These are phyloP conservation scores for Colletotrichum simmondsii DNA, from an alignment of 2,329 filamentous ascomycete species.

Conservation along the genomic window DNA sequence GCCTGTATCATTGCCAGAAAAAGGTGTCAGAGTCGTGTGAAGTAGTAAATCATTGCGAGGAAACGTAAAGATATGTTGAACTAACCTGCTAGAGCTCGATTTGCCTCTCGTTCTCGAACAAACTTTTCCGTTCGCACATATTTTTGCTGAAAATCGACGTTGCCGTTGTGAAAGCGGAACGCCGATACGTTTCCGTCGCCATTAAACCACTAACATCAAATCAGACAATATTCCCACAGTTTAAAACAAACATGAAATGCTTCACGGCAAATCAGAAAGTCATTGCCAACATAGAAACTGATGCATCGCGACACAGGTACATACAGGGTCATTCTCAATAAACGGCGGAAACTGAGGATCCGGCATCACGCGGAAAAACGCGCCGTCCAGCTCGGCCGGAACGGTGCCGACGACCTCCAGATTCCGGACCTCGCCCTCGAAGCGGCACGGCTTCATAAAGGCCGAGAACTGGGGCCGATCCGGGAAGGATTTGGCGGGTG, in stretches of 20 bases:
- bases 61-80: no score
- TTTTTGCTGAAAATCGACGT: constrained; percentile 46
- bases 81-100: constrained; percentile 37
- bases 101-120: constrained; percentile 47
- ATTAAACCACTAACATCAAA: constrained; percentile 45
- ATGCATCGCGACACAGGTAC: not conserved
- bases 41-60: no score
- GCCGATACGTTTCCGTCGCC: constrained; percentile 53
- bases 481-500: constrained; percentile 12
- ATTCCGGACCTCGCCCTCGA: constrained; percentile 33
- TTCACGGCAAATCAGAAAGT: no score
- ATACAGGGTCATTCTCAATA: constrained; percentile 20
- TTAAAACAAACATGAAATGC: not conserved
- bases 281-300: no score
- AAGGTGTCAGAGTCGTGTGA: constrained; percentile 36
- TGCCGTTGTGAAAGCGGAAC: constrained; percentile 46
- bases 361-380: constrained; percentile 49
- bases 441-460: constrained; percentile 32
- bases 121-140: constrained; percentile 55
- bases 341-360: constrained; percentile 50
- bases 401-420: constrained; percentile 37
- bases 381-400: constrained; percentile 38
- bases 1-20: constrained; percentile 40
- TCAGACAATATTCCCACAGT: not conserved
- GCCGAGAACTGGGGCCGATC: constrained; percentile 31